A percentile compares a stretch with the other conserved stretches of the same genome.
phyloP scores from a whole-genome alignment of 306 rosid genomes.

The Lotus japonicus region DNA sequence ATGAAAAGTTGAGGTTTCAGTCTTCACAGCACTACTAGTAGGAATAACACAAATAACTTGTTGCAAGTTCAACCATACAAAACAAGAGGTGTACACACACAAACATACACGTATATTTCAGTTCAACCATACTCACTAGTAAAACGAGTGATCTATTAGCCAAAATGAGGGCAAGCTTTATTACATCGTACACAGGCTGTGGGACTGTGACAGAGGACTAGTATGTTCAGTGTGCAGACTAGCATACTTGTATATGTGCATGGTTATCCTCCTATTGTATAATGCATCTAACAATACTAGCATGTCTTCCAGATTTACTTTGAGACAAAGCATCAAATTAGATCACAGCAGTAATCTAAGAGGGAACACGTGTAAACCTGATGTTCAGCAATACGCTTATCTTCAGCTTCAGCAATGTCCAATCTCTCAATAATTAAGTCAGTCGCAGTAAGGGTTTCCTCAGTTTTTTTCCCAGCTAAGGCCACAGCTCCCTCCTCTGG shows the following conservation, averaged over 20 bases:
- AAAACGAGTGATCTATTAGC: too few species aligned
- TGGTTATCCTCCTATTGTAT: neutral
- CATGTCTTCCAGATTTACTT: neutral
- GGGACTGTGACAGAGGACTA: neutral
- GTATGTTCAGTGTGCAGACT: neutral
- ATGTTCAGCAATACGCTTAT: slow-evolving; percentile 52
- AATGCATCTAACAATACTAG: neutral
- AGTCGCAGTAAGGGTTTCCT: slow-evolving; percentile 83
- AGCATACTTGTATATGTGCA: neutral
- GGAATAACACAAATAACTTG: neutral
- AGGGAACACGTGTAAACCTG: slow-evolving; percentile 40
- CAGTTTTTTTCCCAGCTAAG: slow-evolving; percentile 77
- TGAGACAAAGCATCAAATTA: neutral
- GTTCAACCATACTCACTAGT: neutral
- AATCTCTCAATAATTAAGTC: slow-evolving; percentile 80
- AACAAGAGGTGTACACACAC: too few species aligned
- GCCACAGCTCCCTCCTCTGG: slow-evolving; percentile 98
- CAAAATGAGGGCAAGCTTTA: too few species aligned
- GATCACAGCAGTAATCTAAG: neutral
- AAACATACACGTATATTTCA: neutral
- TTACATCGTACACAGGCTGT: neutral
- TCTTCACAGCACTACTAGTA: neutral
- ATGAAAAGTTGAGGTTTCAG: neutral
- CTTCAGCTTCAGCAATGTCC: slow-evolving; percentile 72
- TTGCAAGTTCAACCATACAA: neutral